Evolutionary conservation across 106 monocot genomes (phyloP), one percentile per base, ranked within the genome.

Genomic region (Allium sativum): DNA sequence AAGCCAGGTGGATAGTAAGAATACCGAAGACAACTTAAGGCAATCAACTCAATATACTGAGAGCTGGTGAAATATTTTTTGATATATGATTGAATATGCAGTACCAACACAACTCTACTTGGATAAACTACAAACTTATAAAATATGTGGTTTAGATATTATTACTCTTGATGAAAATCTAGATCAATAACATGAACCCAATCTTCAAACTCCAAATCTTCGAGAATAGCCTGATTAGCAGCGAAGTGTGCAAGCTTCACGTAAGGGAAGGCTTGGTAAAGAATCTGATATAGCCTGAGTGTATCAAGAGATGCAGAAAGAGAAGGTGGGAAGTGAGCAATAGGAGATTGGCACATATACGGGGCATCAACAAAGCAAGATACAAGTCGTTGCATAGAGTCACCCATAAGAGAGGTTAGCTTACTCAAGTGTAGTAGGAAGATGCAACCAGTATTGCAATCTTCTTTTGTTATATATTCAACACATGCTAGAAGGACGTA

Each of bases 211-310:
- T 68, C 65, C 55, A 79, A 70, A 14, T 69, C 73, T 47, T 69
- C 73, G 70, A 74, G 64, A 61, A 79, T 79, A 48, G 78, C 78
- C 18, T 79, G 78, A 65, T 79, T 79, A 21, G 78, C 78, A 12
- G 78, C 74, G 78, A 73, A 79, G 78, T 79, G 74, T 12, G 74
- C 70, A 52, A 79, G 74, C 18, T 74, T 79, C 48, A 70, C 44
- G 65, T 69, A 74, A 7, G 79, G 79, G 62, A 60, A 79, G 8
- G 74, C 74, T 19, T 79, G 69, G 69, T 79, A 79, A 41, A 79
- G 44, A 21, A 77, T 77, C 14, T 66, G 71, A 59, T 69, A 63
- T 42, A 69, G 40, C 20, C 70, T 69, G 31, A 69, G 65, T 19
- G 48, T 44, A 8, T 79, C 69, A 46, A 11, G 57, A 20, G 55